phyloP scores from a whole-genome alignment of 441 rosid species.

The Capsella rubella region DNA sequence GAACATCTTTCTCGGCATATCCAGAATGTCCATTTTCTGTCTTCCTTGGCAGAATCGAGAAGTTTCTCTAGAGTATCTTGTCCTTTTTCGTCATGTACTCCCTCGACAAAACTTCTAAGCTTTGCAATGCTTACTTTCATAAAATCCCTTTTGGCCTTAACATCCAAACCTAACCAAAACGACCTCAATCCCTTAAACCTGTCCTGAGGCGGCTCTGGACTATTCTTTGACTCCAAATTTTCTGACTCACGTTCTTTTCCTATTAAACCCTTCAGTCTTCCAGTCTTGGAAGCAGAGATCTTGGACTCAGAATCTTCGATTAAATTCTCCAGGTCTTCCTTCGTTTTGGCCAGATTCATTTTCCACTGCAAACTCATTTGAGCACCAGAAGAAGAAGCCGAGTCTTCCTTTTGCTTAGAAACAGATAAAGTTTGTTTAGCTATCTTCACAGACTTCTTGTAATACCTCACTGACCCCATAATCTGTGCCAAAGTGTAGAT shows the following conservation, averaged over 20 bases:
- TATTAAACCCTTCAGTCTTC: neutral
- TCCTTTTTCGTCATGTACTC: neutral
- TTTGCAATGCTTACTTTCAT: slow-evolving; percentile 20
- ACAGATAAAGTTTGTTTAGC: slow-evolving; percentile 9
- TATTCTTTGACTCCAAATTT: neutral
- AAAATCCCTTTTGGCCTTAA: slow-evolving; percentile 14
- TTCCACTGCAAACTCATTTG: neutral
- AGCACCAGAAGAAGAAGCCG: neutral
- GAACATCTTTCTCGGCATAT: neutral
- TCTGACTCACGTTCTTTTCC: neutral
- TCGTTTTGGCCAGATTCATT: no score
- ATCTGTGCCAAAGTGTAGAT: neutral
- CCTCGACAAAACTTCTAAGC: neutral
- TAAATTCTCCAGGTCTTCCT: neutral
- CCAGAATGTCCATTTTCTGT: slow-evolving; percentile 10
- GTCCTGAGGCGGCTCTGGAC: neutral
- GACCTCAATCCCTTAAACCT: neutral
- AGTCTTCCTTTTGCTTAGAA: neutral
- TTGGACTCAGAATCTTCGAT: neutral
- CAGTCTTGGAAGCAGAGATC: neutral
- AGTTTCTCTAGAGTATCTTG: neutral
- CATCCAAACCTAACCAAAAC: slow-evolving; percentile 23
- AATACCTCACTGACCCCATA: slow-evolving; percentile 8
- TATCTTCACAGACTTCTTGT: slow-evolving; percentile 4
- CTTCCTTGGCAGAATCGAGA: neutral